Base-by-base conservation (phyloP, 2,329 filamentous ascomycete species). In the Alternaria metachromatica region DNA sequence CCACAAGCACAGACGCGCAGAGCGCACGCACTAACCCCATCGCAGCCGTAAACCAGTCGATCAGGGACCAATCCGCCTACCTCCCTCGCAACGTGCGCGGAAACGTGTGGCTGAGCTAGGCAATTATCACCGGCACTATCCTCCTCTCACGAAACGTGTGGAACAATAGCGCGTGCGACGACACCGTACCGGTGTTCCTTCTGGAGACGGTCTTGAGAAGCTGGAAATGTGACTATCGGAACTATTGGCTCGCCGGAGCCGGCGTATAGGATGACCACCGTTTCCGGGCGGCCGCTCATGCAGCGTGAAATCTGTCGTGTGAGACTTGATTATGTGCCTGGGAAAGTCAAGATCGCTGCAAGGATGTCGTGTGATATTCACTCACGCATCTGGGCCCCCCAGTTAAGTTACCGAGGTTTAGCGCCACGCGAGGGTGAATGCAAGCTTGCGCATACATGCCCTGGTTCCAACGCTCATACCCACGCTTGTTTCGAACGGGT, bases 331-430 rank as follows among this genome's bases (percentile, higher is more conserved):
- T 41, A 30, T 30, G 50, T 56, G 63, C 63, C 30, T 50, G 43
- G 50, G 33, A 28, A 30, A 58, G 57, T 30, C 25, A 25, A 21
- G 63, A 62, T 65, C 49, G 59, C 59, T 59, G 21, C 50, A 28
- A 37, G 51, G 55, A 23, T 28, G n/a, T n/a, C n/a, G 33, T 41
- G 33, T 15, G 26, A 23, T 20, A 59, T 58, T 62, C 51, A 59
- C 51, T 59, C 60, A 65, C 28, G 26, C 48, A 41, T 41, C 37
- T 41, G n/a, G 37, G 37, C 37, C 18, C 55, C 28, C 50, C 11
- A 28, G 49, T 45, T 30, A n/a, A n/a, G 49, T 41, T 46, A 28
- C 43, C 49, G 58, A 53, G 10, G 48, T 54, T 33, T 60, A 60
- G 57, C 41, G 37, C 48, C 30, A 28, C 37, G 37, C 37, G 11